Evolutionary conservation across 768 basidiomycete genomes (phyloP).

Genomic region (Crepidotus variabilis): DNA sequence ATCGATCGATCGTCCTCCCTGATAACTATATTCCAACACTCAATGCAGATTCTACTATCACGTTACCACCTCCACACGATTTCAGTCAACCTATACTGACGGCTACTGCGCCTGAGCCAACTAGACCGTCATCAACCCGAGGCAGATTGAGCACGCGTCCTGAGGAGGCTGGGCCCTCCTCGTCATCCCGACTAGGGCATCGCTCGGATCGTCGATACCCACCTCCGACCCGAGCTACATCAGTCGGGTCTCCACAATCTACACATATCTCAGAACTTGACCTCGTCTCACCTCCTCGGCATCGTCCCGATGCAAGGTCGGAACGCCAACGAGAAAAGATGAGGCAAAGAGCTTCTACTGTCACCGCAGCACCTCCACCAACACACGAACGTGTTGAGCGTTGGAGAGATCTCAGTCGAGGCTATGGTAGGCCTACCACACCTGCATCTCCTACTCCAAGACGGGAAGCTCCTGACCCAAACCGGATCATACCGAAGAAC

Average conservation of each 20-base stretch:
- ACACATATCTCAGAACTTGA: constrained; percentile 35
- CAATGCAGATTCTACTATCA: constrained; percentile 33
- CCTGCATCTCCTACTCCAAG: constrained; percentile 6
- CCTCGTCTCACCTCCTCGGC: constrained; percentile 28
- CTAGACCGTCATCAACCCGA: constrained; percentile 1
- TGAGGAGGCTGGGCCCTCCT: background rate
- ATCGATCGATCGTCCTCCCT: constrained; percentile 28
- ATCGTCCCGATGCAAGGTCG: background rate
- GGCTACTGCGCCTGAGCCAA: constrained; percentile 1
- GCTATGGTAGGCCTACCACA: constrained; percentile 6
- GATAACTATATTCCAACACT: constrained; percentile 50
- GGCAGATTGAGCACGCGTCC: constrained; percentile 5
- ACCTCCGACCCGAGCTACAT: constrained; percentile 12
- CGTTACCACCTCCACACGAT: constrained; percentile 51
- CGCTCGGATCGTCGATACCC: background rate
- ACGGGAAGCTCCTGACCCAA: constrained; percentile 2
- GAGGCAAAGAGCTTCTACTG: background rate
- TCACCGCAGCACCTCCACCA: background rate
- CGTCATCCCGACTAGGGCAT: background rate
- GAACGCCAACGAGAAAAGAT: background rate
- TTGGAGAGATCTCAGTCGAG: background rate
- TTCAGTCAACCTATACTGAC: constrained; percentile 26
- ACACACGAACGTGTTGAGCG: background rate
- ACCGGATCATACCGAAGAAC: background rate
- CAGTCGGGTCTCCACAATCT: constrained; percentile 27